Evolutionary conservation across 169 alveolate genomes (phyloP), one percentile per base, ranked within the genome.

Genomic region (Theileria annulata): DNA sequence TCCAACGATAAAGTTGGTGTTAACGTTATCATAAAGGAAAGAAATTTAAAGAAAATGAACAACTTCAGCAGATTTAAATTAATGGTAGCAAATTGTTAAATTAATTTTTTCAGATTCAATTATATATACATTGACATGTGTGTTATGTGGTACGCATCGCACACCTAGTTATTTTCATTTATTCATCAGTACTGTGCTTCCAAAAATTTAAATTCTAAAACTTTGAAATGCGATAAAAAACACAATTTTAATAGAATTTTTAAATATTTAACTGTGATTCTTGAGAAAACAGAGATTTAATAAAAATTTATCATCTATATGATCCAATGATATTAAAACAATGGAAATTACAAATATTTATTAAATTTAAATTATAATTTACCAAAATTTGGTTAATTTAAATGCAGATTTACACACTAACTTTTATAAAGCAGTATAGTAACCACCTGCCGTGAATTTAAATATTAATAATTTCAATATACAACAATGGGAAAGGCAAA

Each of bases 401-500:
- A 42, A 42, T 42, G 17, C 51, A 42, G 51, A 42, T 42, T 42
- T 42, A 42, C 51, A 42, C 51, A 42, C 51, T 42, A 42, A 42
- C 13, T 42, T 42, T 42, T 10, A 1, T 12, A 42, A 42, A 42
- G 51, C 51, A 42, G 51, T 42, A 42, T 42, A 42, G 15, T 42
- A 42, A 12, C 51, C 1, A 17, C 51, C 51, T 42, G 19, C 51
- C 13, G 13, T 42, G 1, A 42, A 3, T 42, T 42, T 42, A 42
- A 42, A 42, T 17, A 42, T 17, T 10, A 42, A 10, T 42, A 42
- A 42, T 42, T 42, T 21, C 19, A 27, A 19, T 19, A 58, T 28
- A 27, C 84, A 83, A 27, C 49, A 56, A 83, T 83, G 90, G 87
- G 92, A 74, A 71, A 89, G 60, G 76, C 78, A 21, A 92, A 96